Evolutionary conservation across 2,329 filamentous ascomycete species (phyloP), one percentile per base, ranked within the genome.

Genomic region (Bipolaris cookei): DNA sequence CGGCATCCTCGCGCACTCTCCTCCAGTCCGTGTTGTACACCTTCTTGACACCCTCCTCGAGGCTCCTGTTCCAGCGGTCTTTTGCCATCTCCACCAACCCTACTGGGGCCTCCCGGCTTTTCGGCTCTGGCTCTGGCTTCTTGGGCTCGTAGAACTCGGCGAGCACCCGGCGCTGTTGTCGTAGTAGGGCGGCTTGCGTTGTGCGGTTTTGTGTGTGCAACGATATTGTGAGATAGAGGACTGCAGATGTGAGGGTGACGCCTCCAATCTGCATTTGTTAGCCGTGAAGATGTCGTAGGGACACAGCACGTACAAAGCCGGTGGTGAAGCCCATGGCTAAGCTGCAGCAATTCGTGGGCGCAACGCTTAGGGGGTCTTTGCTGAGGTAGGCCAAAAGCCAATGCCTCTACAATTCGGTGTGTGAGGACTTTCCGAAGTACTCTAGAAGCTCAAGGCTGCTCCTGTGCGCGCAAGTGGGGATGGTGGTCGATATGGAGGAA

Each of bases 291-390:
- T 37, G 21, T 20, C 23, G 23, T 10, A 18, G 13, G 30, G 11
- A n/a, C 13, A 21, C 1, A 30, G 35, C 35, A 69, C 75, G 44
- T 75, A 83, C 81, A 65, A 83, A 80, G 74, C 81, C 81, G 16
- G 79, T 81, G 58, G 79, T 80, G 76, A 83, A 82, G 70, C 81
- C 81, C 81, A 83, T 83, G 63, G 53, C 41, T 54, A 45, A 58
- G 52, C 42, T 58, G 46, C 32, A 23, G 35, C 38, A 54, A 51
- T 48, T 14, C n/a, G 18, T 23, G 20, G 25, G 43, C 25, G 50
- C 18, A 45, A 44, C 35, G 18, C 38, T 14, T 42, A 18, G 7
- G 28, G 20, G 23, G 48, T 14, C 35, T 41, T 43, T 32, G 8
- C 21, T 28, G 20, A n/a, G 32, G 42, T 47, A 41, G 21, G 45